Evolutionary conservation across 1,139 yeast genomes (phyloP), one percentile per base, ranked within the genome.

Genomic region (Sugiyamaella sp.): DNA sequence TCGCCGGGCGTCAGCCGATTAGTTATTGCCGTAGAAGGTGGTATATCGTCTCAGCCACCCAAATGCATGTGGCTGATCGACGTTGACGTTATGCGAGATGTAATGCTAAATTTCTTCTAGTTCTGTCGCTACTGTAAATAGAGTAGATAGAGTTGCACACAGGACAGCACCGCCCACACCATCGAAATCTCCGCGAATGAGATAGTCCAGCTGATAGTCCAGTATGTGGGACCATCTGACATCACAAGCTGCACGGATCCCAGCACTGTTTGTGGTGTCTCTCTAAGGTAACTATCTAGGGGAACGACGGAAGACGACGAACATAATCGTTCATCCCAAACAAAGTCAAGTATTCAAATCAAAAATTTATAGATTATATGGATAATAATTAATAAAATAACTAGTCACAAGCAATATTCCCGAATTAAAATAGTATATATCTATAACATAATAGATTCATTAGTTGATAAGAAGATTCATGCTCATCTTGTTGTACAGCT

Each of bases 401-500:
- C n/a, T 8, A 4, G 14, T 29, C 35, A 29, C 48, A 38, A 44
- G 48, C 48, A 33, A 44, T 20, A 43, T 40, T 44, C 27, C 48
- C 39, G 27, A 38, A 46, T 14, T 14, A 45, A 35, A 45, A 12
- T 8, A 45, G 32, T 19, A 46, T 22, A 37, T 6, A 44, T 32
- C 12, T 35, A 37, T 37, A 46, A 32, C 9, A 46, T 16, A 2
- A 35, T 33, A 32, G 24, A 33, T 9, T 35, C 20, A 21, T 38
- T 20, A 46, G 27, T 46, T 38, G 25, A 46, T 40, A 27, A 46
- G 50, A 27, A 46, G 39, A 20, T 46, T 38, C 50, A 46, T 46
- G 25, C 50, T 46, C 39, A 46, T 46, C 44, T 46, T 46, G 24
- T 46, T 46, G 21, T 46, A 38, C 38, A 40, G 39, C 27, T 46